These are phyloP conservation scores for Penicillium paradoxum DNA, from an alignment of 495 filamentous ascomycete species.

Conservation along the genomic window DNA sequence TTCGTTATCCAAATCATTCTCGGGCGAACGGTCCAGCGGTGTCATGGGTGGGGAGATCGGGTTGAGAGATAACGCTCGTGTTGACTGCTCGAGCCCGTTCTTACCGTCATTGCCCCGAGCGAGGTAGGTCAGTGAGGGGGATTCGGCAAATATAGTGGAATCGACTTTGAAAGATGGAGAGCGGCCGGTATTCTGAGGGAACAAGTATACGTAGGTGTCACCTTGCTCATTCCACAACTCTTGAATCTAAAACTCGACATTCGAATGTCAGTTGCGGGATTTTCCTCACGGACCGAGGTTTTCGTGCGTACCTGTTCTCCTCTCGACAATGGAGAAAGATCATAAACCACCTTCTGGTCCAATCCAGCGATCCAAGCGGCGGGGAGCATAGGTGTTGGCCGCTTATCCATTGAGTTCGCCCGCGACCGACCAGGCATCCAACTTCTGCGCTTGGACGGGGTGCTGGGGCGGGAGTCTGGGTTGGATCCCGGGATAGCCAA, in stretches of 20 bases:
- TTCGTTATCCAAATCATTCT: constrained; percentile 38
- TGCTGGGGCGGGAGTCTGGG: constrained; percentile 38
- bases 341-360: constrained; percentile 57
- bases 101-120: constrained; percentile 57
- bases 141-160: constrained; percentile 66
- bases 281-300: background rate
- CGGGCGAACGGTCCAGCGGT: constrained; percentile 25
- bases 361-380: constrained; percentile 61
- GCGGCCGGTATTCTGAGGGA: constrained; percentile 58
- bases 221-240: constrained; percentile 87
- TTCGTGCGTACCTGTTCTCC: constrained; percentile 53
- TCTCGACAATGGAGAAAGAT: constrained; percentile 49
- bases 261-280: no score
- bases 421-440: constrained; percentile 50
- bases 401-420: constrained; percentile 33
- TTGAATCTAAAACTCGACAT: constrained; percentile 50
- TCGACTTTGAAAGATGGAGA: constrained; percentile 75
- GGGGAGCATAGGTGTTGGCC: constrained; percentile 16
- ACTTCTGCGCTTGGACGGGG: constrained; percentile 46
- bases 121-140: constrained; percentile 61
- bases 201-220: constrained; percentile 80
- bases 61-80: constrained; percentile 38
- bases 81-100: constrained; percentile 34
- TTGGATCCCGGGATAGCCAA: constrained; percentile 34
- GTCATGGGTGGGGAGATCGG: constrained; percentile 39